Base-by-base conservation (phyloP, 2,329 filamentous ascomycete species). In the Pestalotiopsis sp. region DNA sequence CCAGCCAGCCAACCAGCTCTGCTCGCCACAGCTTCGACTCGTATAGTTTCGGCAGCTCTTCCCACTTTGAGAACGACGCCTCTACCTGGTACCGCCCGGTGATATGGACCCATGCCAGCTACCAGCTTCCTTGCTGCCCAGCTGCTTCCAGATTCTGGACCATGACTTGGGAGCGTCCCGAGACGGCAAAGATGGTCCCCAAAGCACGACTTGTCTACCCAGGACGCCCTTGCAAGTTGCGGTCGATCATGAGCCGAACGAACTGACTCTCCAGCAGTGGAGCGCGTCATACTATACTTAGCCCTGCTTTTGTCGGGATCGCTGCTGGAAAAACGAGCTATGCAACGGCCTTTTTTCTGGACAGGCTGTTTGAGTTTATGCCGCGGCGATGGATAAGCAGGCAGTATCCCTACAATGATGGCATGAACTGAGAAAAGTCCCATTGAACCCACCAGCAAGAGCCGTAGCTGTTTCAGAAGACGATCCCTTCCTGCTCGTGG, bases 391-490 rank as follows among this genome's bases (percentile, higher is more conserved):
- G n/a, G 17, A n/a, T 25, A 56, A 40, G 49, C 64, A 66, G 20
- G 52, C 25, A 57, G 23, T 7, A 56, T 40, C 45, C 64, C 31
- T 66, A 36, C 14, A 31, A n/a, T 41, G 60, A 63, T 20, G 60
- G n/a, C 41, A 25, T 64, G 40, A 49, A 59, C 57, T 40, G 41
- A 49, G n/a, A 23, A 38, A 38, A 40, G 40, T 14, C 41, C 25
- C 14, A 23, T 36, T 11, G 36, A 25, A 11, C 57, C 40, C 17
- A 36, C 25, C 58, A 36, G 27, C 23, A 60, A 58, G 66, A 67
- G 25, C 45, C 59, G n/a, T 63, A 25, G 57, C 58, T 40, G 66
- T 67, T 67, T 67, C 66, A 67, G 66, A 63, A 67, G 66, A 31
- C 58, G 66, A 67, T 67, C 58, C 49, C 23, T 36, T 66, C 27